Evolutionary conservation across 768 basidiomycete genomes (phyloP), one percentile per base, ranked within the genome.

Genomic region (Suillus lakei): DNA sequence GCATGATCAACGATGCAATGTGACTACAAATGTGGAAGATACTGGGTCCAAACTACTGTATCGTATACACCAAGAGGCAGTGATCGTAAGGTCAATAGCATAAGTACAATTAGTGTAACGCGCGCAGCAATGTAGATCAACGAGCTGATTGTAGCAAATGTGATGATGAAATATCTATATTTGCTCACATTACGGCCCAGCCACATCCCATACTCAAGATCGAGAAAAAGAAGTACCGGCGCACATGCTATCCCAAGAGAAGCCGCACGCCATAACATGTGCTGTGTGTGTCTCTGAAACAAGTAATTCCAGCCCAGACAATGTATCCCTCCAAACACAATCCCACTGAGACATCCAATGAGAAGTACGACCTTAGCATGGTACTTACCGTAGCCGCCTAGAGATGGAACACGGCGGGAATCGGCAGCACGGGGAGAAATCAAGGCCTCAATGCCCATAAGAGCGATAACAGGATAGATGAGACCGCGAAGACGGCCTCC

Each of bases 291-390:
- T 6, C 67, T 68, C 13, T 72, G 67, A 44, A 72, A 75, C 0
- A 43, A 4, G 6, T 70, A 65, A 34, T 63, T 60, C 75, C 73
- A 75, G 7, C 72, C 71, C 7, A 67, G 43, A 56, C 70, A 71
- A 63, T 77, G 75, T 23, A 77, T 68, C 6, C 60, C 72, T 23
- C 74, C 76, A 46, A 77, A 77, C 12, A 71, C 28, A 5, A 54
- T 63, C 5, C 62, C 73, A 13, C 67, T 58, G 21, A 63, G 16
- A 6, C 39, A 43, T 36, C 30, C 50, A 38, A 56, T 30, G 16
- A 55, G 12, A 30, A 53, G 8, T 18, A 30, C 10, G 8, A 30
- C 21, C 15, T 2, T 10, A 53, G 8, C 18, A 53, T 18, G 7
- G 4, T 18, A 15, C 21, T 30, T 28, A 46, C 21, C 15, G 26